Conservation (phyloP, 2,329 filamentous ascomycete genomes). For the Phyllosticta citribraziliensis region DNA sequence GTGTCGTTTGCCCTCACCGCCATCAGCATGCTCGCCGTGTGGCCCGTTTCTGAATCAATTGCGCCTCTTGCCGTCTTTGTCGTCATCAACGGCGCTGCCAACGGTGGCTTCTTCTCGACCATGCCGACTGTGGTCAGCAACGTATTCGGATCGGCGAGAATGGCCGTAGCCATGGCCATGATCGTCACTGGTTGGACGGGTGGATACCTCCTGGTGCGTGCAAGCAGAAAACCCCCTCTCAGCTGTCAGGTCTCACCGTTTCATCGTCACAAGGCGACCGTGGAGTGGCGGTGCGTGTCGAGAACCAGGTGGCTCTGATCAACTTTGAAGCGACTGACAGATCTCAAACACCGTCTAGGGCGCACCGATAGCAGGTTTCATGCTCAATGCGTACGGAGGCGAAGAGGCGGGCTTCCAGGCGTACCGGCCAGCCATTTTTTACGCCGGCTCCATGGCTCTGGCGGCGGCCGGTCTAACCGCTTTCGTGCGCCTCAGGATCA, state of each 20-base stretch:
- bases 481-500: conserved; percentile 12
- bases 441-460: conserved; percentile 12
- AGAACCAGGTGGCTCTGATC: background rate
- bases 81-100: conserved; percentile 49
- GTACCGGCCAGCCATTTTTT: conserved; percentile 14
- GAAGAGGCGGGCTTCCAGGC: conserved; percentile 11
- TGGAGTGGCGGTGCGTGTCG: background rate
- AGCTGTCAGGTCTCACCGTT: background rate
- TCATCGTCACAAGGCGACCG: background rate
- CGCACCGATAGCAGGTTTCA: conserved; percentile 12
- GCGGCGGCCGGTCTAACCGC: conserved; percentile 10
- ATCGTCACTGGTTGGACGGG: conserved; percentile 51
- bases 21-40: conserved; percentile 50
- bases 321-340: background rate
- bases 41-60: conserved; percentile 48
- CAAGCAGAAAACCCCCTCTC: conserved; percentile 23
- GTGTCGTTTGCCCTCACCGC: conserved; percentile 43
- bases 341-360: conserved; percentile 3
- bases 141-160: conserved; percentile 46
- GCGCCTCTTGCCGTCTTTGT: conserved; percentile 48
- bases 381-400: conserved; percentile 12
- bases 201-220: conserved; percentile 40
- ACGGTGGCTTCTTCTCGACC: conserved; percentile 54
- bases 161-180: conserved; percentile 52
- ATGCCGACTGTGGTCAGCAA: conserved; percentile 55